Evolutionary conservation across 257 asterid species (phyloP).

Genomic region (Fraxinus anomala): DNA sequence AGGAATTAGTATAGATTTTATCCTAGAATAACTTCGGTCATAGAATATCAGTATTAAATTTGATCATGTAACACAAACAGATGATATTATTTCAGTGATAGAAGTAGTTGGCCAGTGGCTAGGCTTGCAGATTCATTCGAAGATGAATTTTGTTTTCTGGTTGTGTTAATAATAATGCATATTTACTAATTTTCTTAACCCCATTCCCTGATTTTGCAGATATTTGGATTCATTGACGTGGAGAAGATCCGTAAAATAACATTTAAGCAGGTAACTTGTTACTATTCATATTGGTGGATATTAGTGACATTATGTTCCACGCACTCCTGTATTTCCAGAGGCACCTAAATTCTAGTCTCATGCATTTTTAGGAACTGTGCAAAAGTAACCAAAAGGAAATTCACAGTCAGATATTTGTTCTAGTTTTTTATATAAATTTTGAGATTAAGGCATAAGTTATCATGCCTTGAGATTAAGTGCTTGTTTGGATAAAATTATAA

Average conservation of each 20-base stretch:
- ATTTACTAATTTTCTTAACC: conserved; percentile 3
- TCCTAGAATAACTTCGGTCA: neutral
- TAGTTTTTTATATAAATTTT: too few species aligned
- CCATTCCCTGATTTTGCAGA: conserved; percentile 43
- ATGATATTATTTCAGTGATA: neutral
- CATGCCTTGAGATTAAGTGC: neutral
- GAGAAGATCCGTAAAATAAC: conserved; percentile 40
- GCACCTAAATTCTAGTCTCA: too few species aligned
- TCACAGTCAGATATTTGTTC: too few species aligned
- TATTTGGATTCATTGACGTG: conserved; percentile 73
- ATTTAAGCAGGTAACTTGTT: too few species aligned
- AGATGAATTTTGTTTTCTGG: neutral
- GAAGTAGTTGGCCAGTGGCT: neutral
- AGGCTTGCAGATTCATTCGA: neutral
- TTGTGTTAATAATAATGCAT: neutral
- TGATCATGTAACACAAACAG: neutral
- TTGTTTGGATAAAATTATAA: too few species aligned
- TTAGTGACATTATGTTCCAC: too few species aligned
- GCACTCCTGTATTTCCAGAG: too few species aligned
- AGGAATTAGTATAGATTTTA: neutral
- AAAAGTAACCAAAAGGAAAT: too few species aligned
- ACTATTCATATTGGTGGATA: too few species aligned
- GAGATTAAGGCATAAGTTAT: neutral
- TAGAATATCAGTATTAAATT: neutral
- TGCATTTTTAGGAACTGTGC: too few species aligned